These are phyloP conservation scores for Cercospora citrullina DNA, from an alignment of 2,329 filamentous ascomycete genomes.

Conservation along the genomic window DNA sequence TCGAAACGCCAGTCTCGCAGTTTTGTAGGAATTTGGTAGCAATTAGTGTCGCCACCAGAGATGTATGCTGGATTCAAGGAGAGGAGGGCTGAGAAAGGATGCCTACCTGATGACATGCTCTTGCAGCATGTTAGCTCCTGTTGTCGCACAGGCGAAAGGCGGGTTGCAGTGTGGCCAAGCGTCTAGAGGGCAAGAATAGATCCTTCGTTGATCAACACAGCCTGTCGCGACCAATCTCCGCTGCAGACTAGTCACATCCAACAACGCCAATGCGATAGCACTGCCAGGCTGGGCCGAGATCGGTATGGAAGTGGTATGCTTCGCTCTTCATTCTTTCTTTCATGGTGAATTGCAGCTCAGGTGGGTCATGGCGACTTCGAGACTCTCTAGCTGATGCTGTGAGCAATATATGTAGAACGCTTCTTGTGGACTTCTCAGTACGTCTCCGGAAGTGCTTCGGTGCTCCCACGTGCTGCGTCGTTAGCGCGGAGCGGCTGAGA, in stretches of 20 bases:
- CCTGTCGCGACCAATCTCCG: conserved; percentile 4
- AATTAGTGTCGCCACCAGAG: background rate
- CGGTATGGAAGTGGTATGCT: background rate
- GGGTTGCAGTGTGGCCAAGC: background rate
- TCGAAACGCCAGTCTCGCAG: background rate
- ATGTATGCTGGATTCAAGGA: background rate
- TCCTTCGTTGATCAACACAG: background rate
- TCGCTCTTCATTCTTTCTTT: background rate
- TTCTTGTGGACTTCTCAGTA: background rate
- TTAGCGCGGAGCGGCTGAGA: background rate
- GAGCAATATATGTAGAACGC: background rate
- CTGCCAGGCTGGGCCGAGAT: background rate
- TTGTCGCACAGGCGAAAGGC: background rate
- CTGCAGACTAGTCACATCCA: background rate
- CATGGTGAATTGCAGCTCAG: background rate
- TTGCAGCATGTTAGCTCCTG: background rate
- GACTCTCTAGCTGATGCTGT: background rate
- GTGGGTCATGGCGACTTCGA: background rate
- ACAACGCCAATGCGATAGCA: conserved; percentile 5
- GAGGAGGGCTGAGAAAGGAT: background rate
- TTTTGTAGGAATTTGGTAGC: background rate
- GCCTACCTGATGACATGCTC: background rate
- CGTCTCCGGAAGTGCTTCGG: background rate
- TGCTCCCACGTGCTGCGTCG: background rate
- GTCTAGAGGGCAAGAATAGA: background rate